These are phyloP conservation scores for Sphaerulina vaccinii DNA, from an alignment of 2,329 filamentous ascomycete genomes.

Conservation along the genomic window DNA sequence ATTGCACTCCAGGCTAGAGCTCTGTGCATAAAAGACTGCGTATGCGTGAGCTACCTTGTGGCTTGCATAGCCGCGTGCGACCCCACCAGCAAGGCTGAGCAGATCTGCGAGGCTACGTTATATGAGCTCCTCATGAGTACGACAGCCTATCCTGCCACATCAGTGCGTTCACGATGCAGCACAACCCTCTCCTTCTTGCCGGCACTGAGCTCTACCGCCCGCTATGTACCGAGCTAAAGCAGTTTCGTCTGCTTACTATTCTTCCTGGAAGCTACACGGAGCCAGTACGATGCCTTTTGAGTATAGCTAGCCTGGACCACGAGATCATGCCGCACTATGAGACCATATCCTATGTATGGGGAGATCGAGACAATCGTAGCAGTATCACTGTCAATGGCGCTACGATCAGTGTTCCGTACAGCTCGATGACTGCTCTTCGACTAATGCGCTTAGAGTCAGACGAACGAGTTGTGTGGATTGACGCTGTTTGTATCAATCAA, in stretches of 20 bases:
- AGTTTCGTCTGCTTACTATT: constrained; percentile 2
- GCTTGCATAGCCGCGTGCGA: too few relatives aligned
- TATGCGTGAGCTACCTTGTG: too few relatives aligned
- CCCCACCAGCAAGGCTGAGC: too few relatives aligned
- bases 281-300: neutral
- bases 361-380: neutral
- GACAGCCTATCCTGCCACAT: neutral
- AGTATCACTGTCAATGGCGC: neutral
- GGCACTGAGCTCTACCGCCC: constrained; percentile 2
- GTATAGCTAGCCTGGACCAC: neutral
- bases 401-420: neutral
- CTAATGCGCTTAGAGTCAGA: neutral
- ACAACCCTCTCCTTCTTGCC: neutral
- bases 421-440: neutral
- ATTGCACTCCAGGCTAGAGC: too few relatives aligned
- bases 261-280: neutral
- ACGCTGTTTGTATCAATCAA: neutral
- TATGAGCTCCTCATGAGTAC: neutral
- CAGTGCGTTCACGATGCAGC: neutral
- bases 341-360: neutral
- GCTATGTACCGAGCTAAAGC: constrained; percentile 1
- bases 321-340: neutral
- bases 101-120: too few relatives aligned
- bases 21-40: too few relatives aligned
- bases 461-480: neutral